Evolutionary conservation across 2,329 filamentous ascomycete genomes (phyloP), one percentile per base, ranked within the genome.

Genomic region (Cadophora malorum): DNA sequence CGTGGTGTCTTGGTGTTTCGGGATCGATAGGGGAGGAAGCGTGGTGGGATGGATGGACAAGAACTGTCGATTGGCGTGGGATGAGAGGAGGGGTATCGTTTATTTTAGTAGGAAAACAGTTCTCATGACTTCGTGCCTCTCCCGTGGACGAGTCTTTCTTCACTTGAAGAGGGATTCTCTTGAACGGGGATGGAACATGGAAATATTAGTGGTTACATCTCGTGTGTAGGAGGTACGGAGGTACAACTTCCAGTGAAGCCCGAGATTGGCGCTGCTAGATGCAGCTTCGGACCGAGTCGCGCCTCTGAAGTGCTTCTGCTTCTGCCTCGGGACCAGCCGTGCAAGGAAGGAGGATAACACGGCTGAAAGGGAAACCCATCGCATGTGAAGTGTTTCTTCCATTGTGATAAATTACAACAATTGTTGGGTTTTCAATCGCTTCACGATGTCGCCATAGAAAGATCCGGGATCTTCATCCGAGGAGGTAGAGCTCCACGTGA

Each of bases 261-360:
- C 58, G 38, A 45, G 35, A 59, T 41, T 59, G 55, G 55, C 19
- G 25, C 8, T 38, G 31, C 21, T 61, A 12, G 21, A 45, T 47
- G 12, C n/a, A 21, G 58, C 14, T 45, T 47, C 58, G 23, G 41
- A 61, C 58, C 58, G 38, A 61, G 38, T 61, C 25, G 58, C 47
- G 58, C 58, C 58, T 61, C 38, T 45, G 56, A 45, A 45, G 56
- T 45, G 56, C 56, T 61, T 45, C 58, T 58, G 10, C 55, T 23
- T 38, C 53, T 60, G 33, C 21, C 33, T 60, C 56, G 35, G 56
- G 56, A 45, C 35, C 56, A 60, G 33, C 56, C 56, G 56, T 45
- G 14, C 31, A 56, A 56, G 53, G 53, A 56, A 56, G 31, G n/a
- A 56, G 53, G 35, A 35, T 45, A 35, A 45, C n/a, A 14, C 9